Percentiles rank a stretch among this genome's conserved stretches.
These are phyloP conservation scores for Zoysia japonica DNA, from an alignment of 176 grass and related monocot species.

Conservation along the genomic window DNA sequence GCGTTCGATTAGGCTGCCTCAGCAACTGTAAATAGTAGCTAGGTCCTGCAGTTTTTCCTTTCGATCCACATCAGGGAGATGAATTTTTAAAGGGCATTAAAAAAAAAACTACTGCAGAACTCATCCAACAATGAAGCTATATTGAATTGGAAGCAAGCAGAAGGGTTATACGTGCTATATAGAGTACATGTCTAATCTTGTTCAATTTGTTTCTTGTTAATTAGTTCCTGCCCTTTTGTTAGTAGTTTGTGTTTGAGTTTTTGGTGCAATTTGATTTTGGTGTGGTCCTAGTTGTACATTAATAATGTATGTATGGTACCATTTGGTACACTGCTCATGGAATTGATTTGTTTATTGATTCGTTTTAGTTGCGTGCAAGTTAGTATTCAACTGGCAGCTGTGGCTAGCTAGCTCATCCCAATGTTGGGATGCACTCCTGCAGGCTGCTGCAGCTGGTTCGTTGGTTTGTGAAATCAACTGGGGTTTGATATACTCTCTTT, in stretches of 20 bases:
- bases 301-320: conserved; percentile 21
- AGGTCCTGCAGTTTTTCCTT: not conserved
- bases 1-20: not conserved
- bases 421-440: not conserved
- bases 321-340: conserved; percentile 18
- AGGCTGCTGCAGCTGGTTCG: not conserved
- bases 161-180: no score
- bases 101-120: not conserved
- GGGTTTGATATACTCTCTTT: not conserved
- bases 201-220: not conserved
- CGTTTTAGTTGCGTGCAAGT: conserved; percentile 42
- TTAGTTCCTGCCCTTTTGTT: not conserved
- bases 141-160: not conserved
- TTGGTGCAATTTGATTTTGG: conserved; percentile 22
- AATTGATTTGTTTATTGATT: conserved; percentile 30
- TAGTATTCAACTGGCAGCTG: conserved; percentile 2
- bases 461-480: not conserved
- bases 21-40: conserved; percentile 8
- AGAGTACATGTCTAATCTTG: not conserved
- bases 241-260: conserved; percentile 13
- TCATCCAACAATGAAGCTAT: not conserved
- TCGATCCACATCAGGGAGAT: not conserved
- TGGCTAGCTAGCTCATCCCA: not conserved
- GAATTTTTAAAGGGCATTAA: no score
- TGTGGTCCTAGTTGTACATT: conserved; percentile 19